These are phyloP conservation scores for Xylaria sp. DNA, from an alignment of 2,329 filamentous ascomycete genomes.

Conservation along the genomic window DNA sequence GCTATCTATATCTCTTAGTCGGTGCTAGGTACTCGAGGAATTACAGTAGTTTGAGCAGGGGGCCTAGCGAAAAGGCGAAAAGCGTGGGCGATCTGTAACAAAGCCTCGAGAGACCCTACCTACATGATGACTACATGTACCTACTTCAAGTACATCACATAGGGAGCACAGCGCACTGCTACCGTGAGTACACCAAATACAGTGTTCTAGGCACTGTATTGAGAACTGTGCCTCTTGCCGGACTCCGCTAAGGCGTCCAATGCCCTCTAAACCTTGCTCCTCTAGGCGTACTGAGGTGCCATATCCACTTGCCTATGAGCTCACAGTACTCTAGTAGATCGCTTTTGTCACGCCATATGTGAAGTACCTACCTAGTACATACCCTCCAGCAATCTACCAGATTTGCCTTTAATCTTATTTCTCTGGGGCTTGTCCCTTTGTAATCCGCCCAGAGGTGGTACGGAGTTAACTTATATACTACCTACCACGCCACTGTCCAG, in stretches of 20 bases:
- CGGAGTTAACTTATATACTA: background rate
- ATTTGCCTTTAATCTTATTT: slow-evolving; percentile 30
- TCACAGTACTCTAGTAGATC: background rate
- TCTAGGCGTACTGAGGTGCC: background rate
- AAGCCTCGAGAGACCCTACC: background rate
- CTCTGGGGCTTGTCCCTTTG: slow-evolving; percentile 12
- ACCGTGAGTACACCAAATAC: background rate
- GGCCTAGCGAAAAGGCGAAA: background rate
- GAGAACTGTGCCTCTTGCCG: slow-evolving; percentile 1
- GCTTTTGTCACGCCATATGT: background rate
- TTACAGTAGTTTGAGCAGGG: slow-evolving; percentile 9
- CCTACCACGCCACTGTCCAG: background rate
- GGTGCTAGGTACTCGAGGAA: slow-evolving; percentile 10
- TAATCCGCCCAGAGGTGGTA: background rate
- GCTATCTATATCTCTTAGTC: background rate
- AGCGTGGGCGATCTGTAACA: background rate
- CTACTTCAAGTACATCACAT: too few relatives aligned
- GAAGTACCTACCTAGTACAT: background rate
- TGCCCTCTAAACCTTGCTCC: background rate
- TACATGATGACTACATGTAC: background rate
- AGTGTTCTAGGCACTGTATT: background rate
- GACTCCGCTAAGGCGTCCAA: background rate
- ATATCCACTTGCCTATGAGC: background rate
- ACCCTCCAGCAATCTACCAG: background rate
- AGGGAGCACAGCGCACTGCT: background rate